A percentile compares a stretch with the other conserved stretches of the same genome.
Evolutionary conservation across 768 basidiomycete species (phyloP).

Genomic region (Pulveroboletus sp.): DNA sequence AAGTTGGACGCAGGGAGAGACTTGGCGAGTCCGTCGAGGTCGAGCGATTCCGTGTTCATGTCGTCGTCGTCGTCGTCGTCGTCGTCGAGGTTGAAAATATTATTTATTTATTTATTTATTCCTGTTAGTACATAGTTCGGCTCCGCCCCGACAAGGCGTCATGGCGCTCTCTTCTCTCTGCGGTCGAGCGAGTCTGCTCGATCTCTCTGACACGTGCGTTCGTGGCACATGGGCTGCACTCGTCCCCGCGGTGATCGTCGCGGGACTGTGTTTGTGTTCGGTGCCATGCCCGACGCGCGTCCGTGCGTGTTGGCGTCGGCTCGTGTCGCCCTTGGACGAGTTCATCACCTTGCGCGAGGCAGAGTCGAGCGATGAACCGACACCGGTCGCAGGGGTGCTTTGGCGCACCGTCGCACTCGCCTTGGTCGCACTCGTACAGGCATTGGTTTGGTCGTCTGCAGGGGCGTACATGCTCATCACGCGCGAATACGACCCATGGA

Average conservation of each 20-base stretch:
- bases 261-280: conserved; percentile 39
- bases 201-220: conserved; percentile 41
- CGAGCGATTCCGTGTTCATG: no score
- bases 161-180: no score
- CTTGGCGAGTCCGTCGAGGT: conserved; percentile 74
- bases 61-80: no score
- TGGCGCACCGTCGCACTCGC: conserved; percentile 63
- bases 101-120: not conserved
- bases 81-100: no score
- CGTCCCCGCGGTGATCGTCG: conserved; percentile 45
- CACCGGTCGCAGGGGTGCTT: conserved; percentile 33
- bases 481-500: conserved; percentile 33
- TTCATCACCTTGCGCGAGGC: conserved; percentile 57
- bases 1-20: conserved; percentile 67
- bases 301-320: conserved; percentile 13
- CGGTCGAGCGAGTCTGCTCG: conserved; percentile 20
- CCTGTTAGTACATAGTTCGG: not conserved
- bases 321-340: conserved; percentile 29
- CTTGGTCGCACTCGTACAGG: conserved; percentile 52
- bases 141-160: no score
- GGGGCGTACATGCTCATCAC: conserved; percentile 52
- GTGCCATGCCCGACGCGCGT: conserved; percentile 27
- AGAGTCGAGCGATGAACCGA: conserved; percentile 43
- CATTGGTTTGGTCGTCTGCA: conserved; percentile 56
- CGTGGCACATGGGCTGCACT: no score